Percentiles rank a stretch among this genome's conserved stretches.
These are phyloP conservation scores for Botrytis sinoallii DNA, from an alignment of 2,329 filamentous ascomycete genomes.

Conservation along the genomic window DNA sequence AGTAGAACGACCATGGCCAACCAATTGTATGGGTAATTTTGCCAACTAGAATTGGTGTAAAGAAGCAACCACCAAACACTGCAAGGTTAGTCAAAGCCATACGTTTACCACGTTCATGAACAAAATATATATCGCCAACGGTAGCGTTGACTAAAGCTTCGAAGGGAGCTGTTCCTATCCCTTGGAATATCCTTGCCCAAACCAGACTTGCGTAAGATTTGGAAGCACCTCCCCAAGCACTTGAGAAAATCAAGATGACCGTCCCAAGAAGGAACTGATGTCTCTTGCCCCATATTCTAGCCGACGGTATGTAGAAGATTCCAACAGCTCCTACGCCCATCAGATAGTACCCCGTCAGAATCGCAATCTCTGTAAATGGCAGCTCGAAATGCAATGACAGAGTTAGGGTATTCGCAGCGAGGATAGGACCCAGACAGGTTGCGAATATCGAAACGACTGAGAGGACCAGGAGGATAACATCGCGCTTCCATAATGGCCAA, in stretches of 20 bases:
- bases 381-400: conserved; percentile 64
- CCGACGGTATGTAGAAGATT: conserved; percentile 81
- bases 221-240: conserved; percentile 70
- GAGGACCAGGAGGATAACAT: conserved; percentile 74
- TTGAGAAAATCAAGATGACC: conserved; percentile 68
- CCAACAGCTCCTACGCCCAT: conserved; percentile 78
- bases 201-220: conserved; percentile 69
- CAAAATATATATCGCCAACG: conserved; percentile 86
- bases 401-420: conserved; percentile 83
- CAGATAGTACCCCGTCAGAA: conserved; percentile 84
- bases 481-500: conserved; percentile 84
- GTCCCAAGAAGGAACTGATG: conserved; percentile 81
- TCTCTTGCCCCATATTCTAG: conserved; percentile 87
- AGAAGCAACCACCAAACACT: conserved; percentile 68
- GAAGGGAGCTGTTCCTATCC: conserved; percentile 81
- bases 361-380: conserved; percentile 71
- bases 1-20: conserved; percentile 88
- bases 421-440: conserved; percentile 77
- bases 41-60: conserved; percentile 86
- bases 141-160: conserved; percentile 86
- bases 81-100: conserved; percentile 79
- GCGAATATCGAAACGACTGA: conserved; percentile 80
- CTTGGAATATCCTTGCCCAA: conserved; percentile 79
- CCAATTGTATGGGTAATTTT: conserved; percentile 73
- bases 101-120: conserved; percentile 77